Evolutionary conservation across 179 eudicot species (phyloP), one percentile per base, ranked within the genome.

Genomic region (Patellifolia procumbens): DNA sequence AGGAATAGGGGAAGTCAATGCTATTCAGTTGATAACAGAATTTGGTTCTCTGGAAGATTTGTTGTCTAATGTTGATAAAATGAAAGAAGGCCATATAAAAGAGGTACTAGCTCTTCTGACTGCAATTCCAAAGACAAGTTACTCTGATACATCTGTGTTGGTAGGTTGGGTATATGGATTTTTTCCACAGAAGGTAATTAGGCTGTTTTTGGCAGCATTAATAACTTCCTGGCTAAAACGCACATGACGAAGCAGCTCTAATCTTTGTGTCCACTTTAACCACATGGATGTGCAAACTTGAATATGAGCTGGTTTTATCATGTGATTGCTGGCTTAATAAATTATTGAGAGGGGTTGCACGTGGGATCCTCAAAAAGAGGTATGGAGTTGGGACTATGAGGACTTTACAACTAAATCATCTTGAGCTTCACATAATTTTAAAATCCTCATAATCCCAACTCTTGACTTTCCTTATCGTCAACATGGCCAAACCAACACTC

Each of bases 1-100:
- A 46, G 98, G 98, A 72, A 89, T 96, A n/a, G 98, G 97, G 82
- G 83, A 86, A 77, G 91, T 91, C 59, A 90, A 91, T 88, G 99
- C 94, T 58, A 80, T 93, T 77, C 85, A 85, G 78, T 85, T 96
- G 82, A 96, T 96, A 64, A 85, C 94, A 58, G 90, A 89, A 79
- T 93, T 84, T 85, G 98, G 99, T 73, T 88, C 97, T 48, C 70
- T 93, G 83, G 98, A 95, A 76, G 87, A 88, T 52, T 82, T 93
- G 85, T 83, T 95, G 85, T 71, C 80, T 53, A 82, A 84, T 78
- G 83, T 91, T 63, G 96, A 93, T 71, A 90, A 86, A 78, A 90
- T 95, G 45, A 84, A 85, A 67, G 91, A 89, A 78, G 90, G 85
- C 51, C 85, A 89, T 76, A 91, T 95, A 46, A 85, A 86, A 84